phyloP scores from a whole-genome alignment of 352 stramenopile species.

The Phytopythium ostracodes region DNA sequence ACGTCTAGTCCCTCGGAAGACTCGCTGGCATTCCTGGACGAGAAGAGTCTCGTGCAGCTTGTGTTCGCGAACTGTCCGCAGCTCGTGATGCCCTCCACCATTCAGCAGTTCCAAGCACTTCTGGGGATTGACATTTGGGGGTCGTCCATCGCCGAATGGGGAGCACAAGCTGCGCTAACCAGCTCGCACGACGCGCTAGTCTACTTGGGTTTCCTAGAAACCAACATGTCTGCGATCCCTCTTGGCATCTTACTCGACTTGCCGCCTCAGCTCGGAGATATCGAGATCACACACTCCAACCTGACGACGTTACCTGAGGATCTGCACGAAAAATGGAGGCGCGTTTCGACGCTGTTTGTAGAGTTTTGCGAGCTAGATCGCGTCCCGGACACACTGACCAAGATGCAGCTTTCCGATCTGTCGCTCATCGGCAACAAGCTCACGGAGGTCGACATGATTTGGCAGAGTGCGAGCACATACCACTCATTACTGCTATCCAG shows the following conservation, averaged over 20 bases:
- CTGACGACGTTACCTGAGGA: slow-evolving; percentile 14
- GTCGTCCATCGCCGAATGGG: slow-evolving; percentile 15
- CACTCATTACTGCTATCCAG: slow-evolving; percentile 12
- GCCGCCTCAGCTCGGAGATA: slow-evolving; percentile 14
- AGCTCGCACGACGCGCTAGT: slow-evolving; percentile 6
- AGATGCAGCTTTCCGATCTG: slow-evolving; percentile 11
- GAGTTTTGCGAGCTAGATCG: slow-evolving; percentile 13
- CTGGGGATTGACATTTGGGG: slow-evolving; percentile 25
- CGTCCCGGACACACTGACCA: slow-evolving; percentile 7
- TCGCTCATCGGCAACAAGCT: slow-evolving; percentile 20
- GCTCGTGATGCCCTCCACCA: slow-evolving; percentile 12
- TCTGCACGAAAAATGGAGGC: slow-evolving; percentile 13
- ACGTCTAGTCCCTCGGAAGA: slow-evolving; percentile 1
- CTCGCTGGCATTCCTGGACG: slow-evolving; percentile 11
- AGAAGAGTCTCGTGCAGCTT: slow-evolving; percentile 12
- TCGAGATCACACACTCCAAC: slow-evolving; percentile 19
- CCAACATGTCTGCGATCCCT: slow-evolving; percentile 12
- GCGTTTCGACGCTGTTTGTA: slow-evolving; percentile 15
- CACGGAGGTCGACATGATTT: not conserved
- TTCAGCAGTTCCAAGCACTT: slow-evolving; percentile 16
- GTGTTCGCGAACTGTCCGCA: slow-evolving; percentile 17
- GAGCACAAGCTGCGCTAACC: slow-evolving; percentile 8
- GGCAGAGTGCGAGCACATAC: not conserved
- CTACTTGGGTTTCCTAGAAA: slow-evolving; percentile 18
- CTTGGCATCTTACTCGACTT: slow-evolving; percentile 12